Percentiles rank a stretch among this genome's conserved stretches.
Conservation (phyloP, 2,329 filamentous ascomycete species). For the Alternaria solani region DNA sequence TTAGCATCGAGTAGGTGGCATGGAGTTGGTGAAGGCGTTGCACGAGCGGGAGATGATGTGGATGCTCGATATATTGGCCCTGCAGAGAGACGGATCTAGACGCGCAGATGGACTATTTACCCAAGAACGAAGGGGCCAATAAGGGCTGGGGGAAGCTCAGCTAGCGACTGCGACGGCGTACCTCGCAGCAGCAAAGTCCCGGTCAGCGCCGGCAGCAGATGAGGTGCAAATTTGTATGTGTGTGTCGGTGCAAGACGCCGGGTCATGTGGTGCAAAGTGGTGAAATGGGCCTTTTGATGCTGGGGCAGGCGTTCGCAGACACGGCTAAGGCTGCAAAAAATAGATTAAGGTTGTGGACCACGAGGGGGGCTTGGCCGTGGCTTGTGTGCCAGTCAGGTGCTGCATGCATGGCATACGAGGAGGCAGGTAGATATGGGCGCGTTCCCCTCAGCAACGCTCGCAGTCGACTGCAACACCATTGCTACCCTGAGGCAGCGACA, state of each 20-base stretch:
- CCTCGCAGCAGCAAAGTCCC: constrained; percentile 2
- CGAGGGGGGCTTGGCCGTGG: constrained; percentile 15
- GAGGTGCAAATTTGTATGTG: background rate
- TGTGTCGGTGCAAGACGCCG: constrained; percentile 6
- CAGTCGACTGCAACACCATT: constrained; percentile 15
- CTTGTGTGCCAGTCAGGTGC: constrained; percentile 11
- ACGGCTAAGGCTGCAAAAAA: constrained; percentile 24
- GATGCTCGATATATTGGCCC: constrained; percentile 27
- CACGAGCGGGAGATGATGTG: constrained; percentile 2
- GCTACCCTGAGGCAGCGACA: constrained; percentile 1
- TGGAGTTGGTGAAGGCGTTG: background rate
- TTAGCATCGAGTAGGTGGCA: background rate
- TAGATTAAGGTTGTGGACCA: constrained; percentile 25
- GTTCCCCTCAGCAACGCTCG: constrained; percentile 4
- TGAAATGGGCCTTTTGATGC: background rate
- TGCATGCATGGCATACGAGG: background rate
- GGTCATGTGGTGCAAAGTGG: background rate
- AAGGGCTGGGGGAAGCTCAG: background rate
- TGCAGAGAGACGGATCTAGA: constrained; percentile 12
- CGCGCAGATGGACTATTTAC: constrained; percentile 12
- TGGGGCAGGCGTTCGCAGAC: constrained; percentile 12
- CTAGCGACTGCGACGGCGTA: constrained; percentile 10
- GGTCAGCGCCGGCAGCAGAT: constrained; percentile 9
- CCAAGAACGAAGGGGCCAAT: constrained; percentile 17
- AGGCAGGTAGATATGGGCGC: background rate